These are phyloP conservation scores for Eutrema japonicum DNA, from an alignment of 345 rosid genomes.

Conservation along the genomic window DNA sequence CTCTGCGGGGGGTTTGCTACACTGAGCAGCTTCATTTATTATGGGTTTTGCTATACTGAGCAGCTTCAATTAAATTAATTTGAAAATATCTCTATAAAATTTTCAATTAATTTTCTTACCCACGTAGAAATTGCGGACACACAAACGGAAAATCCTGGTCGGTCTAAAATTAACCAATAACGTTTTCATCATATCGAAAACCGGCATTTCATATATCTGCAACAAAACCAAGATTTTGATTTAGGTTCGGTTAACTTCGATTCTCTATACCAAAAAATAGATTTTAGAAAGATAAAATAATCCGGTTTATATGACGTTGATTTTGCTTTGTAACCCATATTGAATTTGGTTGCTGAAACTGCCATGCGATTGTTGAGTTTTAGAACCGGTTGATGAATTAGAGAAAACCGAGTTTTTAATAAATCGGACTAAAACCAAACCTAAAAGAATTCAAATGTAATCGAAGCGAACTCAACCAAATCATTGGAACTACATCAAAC, in stretches of 20 bases:
- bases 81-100: background rate
- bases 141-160: conserved; percentile 51
- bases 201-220: conserved; percentile 78
- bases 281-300: background rate
- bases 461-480: background rate
- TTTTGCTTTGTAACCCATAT: conserved; percentile 56
- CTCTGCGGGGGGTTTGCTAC: too few species aligned
- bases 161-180: conserved; percentile 64
- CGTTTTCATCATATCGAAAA: conserved; percentile 81
- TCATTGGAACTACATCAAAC: background rate
- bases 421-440: background rate
- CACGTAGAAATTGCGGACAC: conserved; percentile 57
- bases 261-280: background rate
- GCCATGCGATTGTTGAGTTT: conserved; percentile 63
- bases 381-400: background rate
- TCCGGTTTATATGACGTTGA: conserved; percentile 46
- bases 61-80: too few species aligned
- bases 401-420: background rate
- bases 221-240: conserved; percentile 3
- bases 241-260: background rate
- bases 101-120: conserved; percentile 47
- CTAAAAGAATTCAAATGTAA: background rate
- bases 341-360: conserved; percentile 60
- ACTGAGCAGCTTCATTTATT: too few species aligned
- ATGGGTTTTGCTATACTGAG: too few species aligned